These are phyloP conservation scores for Helotiales sp. DNA, from an alignment of 2,329 filamentous ascomycete species.

Conservation along the genomic window DNA sequence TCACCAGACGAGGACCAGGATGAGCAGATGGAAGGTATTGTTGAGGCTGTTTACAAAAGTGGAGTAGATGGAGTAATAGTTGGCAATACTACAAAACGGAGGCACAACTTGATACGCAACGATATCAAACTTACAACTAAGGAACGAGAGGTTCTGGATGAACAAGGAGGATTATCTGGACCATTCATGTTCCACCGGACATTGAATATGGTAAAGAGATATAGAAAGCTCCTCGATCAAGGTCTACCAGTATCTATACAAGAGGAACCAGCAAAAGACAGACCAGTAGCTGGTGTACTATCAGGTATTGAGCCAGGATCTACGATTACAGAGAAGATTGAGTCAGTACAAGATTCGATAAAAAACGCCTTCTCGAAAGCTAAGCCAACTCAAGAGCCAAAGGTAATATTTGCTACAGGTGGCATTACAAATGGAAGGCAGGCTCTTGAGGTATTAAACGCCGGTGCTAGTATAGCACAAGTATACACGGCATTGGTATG, in stretches of 20 bases:
- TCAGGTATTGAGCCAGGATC: too few relatives aligned
- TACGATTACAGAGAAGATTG: too few relatives aligned
- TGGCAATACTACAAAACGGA: slow-evolving; percentile 90
- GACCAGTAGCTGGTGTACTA: too few relatives aligned
- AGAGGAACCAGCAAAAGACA: too few relatives aligned
- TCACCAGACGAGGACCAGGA: slow-evolving; percentile 91
- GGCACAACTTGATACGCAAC: slow-evolving; percentile 68
- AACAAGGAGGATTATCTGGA: slow-evolving; percentile 88
- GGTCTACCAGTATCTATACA: slow-evolving; percentile 41
- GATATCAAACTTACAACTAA: slow-evolving; percentile 62
- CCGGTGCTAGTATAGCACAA: slow-evolving; percentile 88
- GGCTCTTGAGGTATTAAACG: slow-evolving; percentile 78
- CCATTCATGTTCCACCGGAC: slow-evolving; percentile 86
- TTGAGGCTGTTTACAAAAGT: slow-evolving; percentile 76
- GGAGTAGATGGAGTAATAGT: slow-evolving; percentile 96
- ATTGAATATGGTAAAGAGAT: slow-evolving; percentile 74
- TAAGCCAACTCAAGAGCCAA: too few relatives aligned
- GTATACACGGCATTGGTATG: slow-evolving; percentile 76
- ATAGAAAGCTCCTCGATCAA: slow-evolving; percentile 67
- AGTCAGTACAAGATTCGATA: too few relatives aligned
- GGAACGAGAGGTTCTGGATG: slow-evolving; percentile 68
- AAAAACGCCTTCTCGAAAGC: too few relatives aligned
- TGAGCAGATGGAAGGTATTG: slow-evolving; percentile 83
- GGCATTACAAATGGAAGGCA: slow-evolving; percentile 89
- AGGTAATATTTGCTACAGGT: slow-evolving; percentile 90